These are phyloP conservation scores for Tulasnella sp. DNA, from an alignment of 768 basidiomycete species.

Conservation along the genomic window DNA sequence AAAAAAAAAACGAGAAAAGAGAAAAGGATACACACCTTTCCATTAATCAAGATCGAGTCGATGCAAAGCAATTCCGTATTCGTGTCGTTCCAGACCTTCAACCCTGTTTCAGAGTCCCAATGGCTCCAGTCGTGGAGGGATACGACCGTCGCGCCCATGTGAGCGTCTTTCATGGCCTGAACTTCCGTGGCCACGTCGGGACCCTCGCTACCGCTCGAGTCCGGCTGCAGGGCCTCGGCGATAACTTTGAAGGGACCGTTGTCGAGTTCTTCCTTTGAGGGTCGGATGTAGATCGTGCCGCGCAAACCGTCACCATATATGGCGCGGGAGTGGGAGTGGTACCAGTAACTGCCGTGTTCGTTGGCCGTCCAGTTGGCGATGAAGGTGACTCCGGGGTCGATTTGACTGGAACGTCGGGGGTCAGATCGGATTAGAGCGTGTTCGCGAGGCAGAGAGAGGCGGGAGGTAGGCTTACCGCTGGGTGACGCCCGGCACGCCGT, in stretches of 20 bases:
- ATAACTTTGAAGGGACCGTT: slow-evolving; percentile 5
- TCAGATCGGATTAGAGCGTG: not conserved
- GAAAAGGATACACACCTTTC: not conserved
- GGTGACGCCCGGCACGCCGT: slow-evolving; percentile 22
- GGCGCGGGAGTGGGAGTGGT: slow-evolving; percentile 17
- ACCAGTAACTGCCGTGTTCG: slow-evolving; percentile 8
- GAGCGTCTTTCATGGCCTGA: slow-evolving; percentile 7
- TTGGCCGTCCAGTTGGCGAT: slow-evolving; percentile 15
- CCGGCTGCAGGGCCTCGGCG: not conserved
- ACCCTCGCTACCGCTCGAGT: not conserved
- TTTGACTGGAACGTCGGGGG: not conserved
- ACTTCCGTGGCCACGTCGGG: not conserved
- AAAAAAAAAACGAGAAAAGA: too few relatives aligned
- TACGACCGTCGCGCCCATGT: not conserved
- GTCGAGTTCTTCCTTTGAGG: not conserved
- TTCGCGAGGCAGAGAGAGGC: not conserved
- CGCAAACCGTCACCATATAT: slow-evolving; percentile 21
- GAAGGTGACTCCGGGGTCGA: slow-evolving; percentile 14
- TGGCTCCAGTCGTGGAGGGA: not conserved
- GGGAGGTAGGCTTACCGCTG: not conserved
- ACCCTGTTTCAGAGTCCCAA: slow-evolving; percentile 11
- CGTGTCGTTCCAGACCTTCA: slow-evolving; percentile 9
- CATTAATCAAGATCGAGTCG: slow-evolving; percentile 20
- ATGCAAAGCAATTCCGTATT: slow-evolving; percentile 13
- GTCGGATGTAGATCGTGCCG: slow-evolving; percentile 6